phyloP scores from a whole-genome alignment of 352 stramenopile genomes.

The Phytophthora meadii region DNA sequence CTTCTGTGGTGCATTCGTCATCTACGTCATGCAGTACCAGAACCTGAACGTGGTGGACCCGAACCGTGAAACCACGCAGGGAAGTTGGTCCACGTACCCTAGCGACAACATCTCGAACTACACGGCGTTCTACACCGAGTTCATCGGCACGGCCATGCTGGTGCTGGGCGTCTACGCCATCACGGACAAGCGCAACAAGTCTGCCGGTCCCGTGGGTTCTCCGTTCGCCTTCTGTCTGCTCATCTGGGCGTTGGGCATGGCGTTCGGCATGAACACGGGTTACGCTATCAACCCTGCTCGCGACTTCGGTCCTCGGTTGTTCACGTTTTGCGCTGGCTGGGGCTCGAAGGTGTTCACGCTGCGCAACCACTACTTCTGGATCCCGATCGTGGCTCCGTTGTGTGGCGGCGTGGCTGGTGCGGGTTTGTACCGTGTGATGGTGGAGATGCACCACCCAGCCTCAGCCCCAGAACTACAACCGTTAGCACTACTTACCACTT shows the following conservation, averaged over 20 bases:
- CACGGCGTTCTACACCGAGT: constrained; percentile 60
- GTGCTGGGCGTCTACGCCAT: constrained; percentile 56
- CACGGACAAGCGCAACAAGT: constrained; percentile 3
- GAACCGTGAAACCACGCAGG: constrained; percentile 41
- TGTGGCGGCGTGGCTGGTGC: too few species aligned
- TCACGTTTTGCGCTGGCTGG: too few species aligned
- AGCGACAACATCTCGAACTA: constrained; percentile 45
- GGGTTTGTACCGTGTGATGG: too few species aligned
- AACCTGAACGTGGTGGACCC: constrained; percentile 54
- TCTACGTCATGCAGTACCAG: constrained; percentile 60
- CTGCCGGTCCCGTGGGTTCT: constrained; percentile 33
- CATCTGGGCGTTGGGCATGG: constrained; percentile 61
- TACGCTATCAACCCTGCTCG: too few species aligned
- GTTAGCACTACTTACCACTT: too few species aligned
- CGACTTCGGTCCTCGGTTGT: too few species aligned
- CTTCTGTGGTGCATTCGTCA: constrained; percentile 43
- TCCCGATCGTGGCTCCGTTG: too few species aligned
- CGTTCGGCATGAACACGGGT: constrained; percentile 45
- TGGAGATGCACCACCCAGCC: too few species aligned
- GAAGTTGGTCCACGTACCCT: constrained; percentile 53
- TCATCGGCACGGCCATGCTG: constrained; percentile 58
- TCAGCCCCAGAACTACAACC: too few species aligned
- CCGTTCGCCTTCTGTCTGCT: constrained; percentile 50
- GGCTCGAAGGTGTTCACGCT: too few species aligned
- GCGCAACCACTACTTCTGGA: too few species aligned